Percentiles rank a stretch among this genome's conserved stretches.
Conservation (phyloP, 257 asterid genomes). For the Solanum verrucosum region DNA sequence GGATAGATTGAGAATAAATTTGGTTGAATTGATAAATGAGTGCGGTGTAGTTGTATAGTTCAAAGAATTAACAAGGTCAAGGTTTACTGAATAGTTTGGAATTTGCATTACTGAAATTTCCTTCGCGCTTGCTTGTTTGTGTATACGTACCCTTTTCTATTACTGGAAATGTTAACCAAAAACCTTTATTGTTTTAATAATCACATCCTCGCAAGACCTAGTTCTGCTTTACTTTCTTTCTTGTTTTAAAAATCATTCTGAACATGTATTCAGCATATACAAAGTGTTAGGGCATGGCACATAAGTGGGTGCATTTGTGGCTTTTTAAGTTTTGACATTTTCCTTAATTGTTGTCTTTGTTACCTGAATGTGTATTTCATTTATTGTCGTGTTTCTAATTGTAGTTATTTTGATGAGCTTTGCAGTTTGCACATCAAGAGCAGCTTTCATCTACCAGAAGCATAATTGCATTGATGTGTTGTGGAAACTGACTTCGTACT, state of each 20-base stretch:
- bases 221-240: not conserved
- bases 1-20: not conserved
- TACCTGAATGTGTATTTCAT: not conserved
- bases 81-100: not conserved
- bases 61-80: not conserved
- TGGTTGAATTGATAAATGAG: not conserved
- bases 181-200: not conserved
- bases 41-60: not conserved
- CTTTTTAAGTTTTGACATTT: not conserved
- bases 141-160: not conserved
- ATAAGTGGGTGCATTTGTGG: not conserved
- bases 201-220: not conserved
- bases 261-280: not conserved
- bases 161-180: not conserved
- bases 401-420: not conserved
- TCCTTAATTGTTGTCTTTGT: not conserved
- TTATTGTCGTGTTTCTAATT: not conserved
- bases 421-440: not conserved
- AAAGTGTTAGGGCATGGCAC: not conserved
- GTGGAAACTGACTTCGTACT: slow-evolving; percentile 1
- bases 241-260: not conserved
- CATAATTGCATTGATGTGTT: not conserved
- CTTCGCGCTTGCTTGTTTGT: not conserved
- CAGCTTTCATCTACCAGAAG: not conserved
- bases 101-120: not conserved